Conservation (phyloP, 2,329 filamentous ascomycete genomes). For the Rhynchosporium secalis region DNA sequence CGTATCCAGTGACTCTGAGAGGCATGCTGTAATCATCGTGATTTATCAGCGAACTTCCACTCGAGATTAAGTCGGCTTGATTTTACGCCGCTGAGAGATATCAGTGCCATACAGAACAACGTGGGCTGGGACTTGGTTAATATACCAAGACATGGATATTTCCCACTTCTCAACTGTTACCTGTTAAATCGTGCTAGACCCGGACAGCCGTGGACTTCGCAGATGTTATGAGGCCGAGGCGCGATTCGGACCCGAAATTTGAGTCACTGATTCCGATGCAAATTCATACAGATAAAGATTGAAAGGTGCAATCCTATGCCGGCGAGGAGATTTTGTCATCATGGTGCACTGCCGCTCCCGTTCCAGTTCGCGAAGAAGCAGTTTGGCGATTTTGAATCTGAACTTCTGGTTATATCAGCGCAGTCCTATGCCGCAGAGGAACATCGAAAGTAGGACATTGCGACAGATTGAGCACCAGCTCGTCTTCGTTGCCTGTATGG, state of each 20-base stretch:
- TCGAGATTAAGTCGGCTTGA: neutral
- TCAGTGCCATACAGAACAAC: neutral
- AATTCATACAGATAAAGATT: neutral
- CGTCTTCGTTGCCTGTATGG: no score
- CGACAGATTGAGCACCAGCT: no score
- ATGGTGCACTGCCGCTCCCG: no score
- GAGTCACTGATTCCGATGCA: neutral
- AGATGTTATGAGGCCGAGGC: constrained; percentile 2
- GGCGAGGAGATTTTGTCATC: no score
- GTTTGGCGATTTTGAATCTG: no score
- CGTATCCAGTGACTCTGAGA: neutral
- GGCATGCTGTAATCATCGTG: constrained; percentile 1
- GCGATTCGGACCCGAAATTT: neutral
- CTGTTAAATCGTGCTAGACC: neutral
- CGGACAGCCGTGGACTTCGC: constrained; percentile 14
- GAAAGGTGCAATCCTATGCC: neutral
- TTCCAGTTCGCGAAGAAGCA: no score
- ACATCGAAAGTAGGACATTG: no score
- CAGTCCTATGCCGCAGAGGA: neutral
- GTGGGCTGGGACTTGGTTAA: neutral
- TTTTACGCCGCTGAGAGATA: constrained; percentile 3
- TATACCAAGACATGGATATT: neutral
- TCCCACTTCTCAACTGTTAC: neutral
- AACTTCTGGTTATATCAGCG: no score
- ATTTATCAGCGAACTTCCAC: constrained; percentile 8